phyloP scores from a whole-genome alignment of 805 yeast genomes.

The Wickerhamomyces xylosicus region DNA sequence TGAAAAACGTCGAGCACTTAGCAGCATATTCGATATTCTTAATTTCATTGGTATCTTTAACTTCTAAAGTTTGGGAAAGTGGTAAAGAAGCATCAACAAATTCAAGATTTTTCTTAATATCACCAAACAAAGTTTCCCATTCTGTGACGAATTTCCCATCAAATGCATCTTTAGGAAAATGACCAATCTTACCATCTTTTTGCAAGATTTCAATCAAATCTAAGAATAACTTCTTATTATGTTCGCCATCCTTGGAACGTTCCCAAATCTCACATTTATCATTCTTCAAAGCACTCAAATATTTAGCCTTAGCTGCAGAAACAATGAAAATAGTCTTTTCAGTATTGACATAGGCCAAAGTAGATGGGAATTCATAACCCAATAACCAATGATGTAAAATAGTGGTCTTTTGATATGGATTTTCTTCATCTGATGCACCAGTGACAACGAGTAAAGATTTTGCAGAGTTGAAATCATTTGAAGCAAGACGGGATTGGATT shows the following conservation, averaged over 20 bases:
- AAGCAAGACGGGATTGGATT: slow-evolving; percentile 23
- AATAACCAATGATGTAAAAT: slow-evolving; percentile 84
- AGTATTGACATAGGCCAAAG: slow-evolving; percentile 56
- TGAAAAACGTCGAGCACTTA: slow-evolving; percentile 65
- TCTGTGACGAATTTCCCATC: slow-evolving; percentile 79
- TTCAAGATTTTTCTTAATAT: slow-evolving; percentile 28
- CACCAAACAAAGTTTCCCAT: slow-evolving; percentile 45
- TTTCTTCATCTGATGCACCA: slow-evolving; percentile 81
- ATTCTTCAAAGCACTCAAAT: slow-evolving; percentile 48
- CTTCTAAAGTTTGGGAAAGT: slow-evolving; percentile 50
- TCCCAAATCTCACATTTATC: slow-evolving; percentile 48
- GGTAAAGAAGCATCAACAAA: slow-evolving; percentile 44
- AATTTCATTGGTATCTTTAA: slow-evolving; percentile 74
- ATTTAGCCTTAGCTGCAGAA: slow-evolving; percentile 75
- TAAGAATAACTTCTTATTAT: slow-evolving; percentile 56
- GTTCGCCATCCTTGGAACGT: slow-evolving; percentile 73
- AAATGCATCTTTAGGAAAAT: slow-evolving; percentile 65
- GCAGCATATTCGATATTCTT: slow-evolving; percentile 58
- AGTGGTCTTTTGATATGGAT: slow-evolving; percentile 83
- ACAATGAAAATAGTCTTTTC: slow-evolving; percentile 60
- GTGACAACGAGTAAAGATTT: slow-evolving; percentile 54
- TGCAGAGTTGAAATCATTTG: slow-evolving; percentile 27
- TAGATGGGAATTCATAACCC: slow-evolving; percentile 95
- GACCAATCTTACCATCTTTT: slow-evolving; percentile 43
- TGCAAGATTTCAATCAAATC: slow-evolving; percentile 40